A percentile compares a stretch with the other conserved stretches of the same genome.
phyloP scores from a whole-genome alignment of 148 eudicot genomes.

The Amaranthus hypochondriacus region DNA sequence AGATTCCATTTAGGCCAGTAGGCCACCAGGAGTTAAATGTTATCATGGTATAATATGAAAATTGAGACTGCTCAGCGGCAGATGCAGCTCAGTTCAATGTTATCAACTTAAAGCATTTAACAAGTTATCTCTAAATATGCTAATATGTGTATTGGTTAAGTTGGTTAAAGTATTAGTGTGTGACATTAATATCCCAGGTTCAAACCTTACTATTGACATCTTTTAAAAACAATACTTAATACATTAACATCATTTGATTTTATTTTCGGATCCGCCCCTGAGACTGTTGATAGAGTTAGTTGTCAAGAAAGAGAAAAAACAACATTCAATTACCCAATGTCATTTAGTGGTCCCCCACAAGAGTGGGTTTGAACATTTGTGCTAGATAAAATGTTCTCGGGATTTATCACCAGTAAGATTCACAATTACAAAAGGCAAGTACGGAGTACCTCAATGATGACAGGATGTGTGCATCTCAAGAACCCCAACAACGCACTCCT shows the following conservation, averaged over 20 bases:
- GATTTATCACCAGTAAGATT: neutral
- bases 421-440: neutral
- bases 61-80: neutral
- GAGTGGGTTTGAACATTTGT: neutral
- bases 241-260: too few species aligned
- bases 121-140: neutral
- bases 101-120: too few species aligned
- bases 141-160: too few species aligned
- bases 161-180: too few species aligned
- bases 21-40: neutral
- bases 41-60: neutral
- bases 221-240: too few species aligned
- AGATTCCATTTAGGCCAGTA: too few species aligned
- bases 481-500: constrained; percentile 89
- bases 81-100: neutral
- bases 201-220: too few species aligned
- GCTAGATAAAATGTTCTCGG: neutral
- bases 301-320: too few species aligned
- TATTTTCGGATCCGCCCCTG: too few species aligned
- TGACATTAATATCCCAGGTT: too few species aligned
- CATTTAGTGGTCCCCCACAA: neutral
- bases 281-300: too few species aligned
- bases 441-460: constrained; percentile 55
- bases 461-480: constrained; percentile 71
- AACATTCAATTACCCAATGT: too few species aligned